phyloP scores from a whole-genome alignment of 2,329 filamentous ascomycete species.

The Ophiostoma australiae region DNA sequence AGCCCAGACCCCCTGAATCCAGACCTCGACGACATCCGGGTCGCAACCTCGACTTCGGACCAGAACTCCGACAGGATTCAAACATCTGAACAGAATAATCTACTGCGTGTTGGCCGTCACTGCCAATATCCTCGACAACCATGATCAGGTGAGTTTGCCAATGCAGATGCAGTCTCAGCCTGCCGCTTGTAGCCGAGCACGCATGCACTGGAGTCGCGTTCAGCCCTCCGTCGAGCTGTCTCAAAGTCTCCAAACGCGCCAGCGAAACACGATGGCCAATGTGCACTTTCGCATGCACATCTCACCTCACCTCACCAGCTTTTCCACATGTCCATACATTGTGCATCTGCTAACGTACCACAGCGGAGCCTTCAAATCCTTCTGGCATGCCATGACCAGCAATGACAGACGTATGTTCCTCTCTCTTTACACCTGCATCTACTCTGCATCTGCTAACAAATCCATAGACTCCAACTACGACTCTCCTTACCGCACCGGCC shows the following conservation, averaged over 20 bases:
- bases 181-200: not conserved
- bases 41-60: not conserved
- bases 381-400: slow-evolving; percentile 89
- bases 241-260: not conserved
- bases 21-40: not conserved
- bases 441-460: not conserved
- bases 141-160: slow-evolving; percentile 22
- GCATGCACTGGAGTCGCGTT: not conserved
- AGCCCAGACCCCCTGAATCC: slow-evolving; percentile 3
- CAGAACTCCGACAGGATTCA: not conserved
- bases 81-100: not conserved
- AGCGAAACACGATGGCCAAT: not conserved
- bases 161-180: not conserved
- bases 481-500: slow-evolving; percentile 85
- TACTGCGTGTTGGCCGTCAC: slow-evolving; percentile 12
- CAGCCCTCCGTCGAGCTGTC: not conserved
- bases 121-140: slow-evolving; percentile 18
- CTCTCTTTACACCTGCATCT: not conserved
- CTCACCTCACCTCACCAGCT: not conserved
- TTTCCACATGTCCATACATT: not conserved
- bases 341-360: slow-evolving; percentile 34
- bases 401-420: slow-evolving; percentile 59
- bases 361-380: slow-evolving; percentile 64
- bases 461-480: slow-evolving; percentile 79
- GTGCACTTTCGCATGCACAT: not conserved